phyloP scores from a whole-genome alignment of 1,284 basidiomycete genomes.

The Inonotus hispidus region DNA sequence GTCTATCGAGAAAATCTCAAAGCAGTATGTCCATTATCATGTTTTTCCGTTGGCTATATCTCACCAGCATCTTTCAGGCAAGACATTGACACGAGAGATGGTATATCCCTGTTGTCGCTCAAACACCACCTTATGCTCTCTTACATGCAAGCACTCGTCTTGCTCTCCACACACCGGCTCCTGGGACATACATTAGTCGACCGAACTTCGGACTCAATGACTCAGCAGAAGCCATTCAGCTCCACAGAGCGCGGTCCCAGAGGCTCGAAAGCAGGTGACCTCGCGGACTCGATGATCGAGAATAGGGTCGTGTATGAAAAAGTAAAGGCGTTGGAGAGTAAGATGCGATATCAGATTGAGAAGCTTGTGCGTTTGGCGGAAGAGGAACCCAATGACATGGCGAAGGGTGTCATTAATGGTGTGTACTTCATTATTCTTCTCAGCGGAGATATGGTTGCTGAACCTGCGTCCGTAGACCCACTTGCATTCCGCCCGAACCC shows the following conservation, averaged over 20 bases:
- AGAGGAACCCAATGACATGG: slow-evolving; percentile 48
- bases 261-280: slow-evolving; percentile 54
- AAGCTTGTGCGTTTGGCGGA: slow-evolving; percentile 77
- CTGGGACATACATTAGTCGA: slow-evolving; percentile 55
- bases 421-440: slow-evolving; percentile 21
- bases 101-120: slow-evolving; percentile 86
- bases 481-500: slow-evolving; percentile 91
- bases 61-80: slow-evolving; percentile 23
- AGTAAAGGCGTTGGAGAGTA: slow-evolving; percentile 72
- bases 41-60: not conserved
- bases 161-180: slow-evolving; percentile 67
- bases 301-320: slow-evolving; percentile 76
- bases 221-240: slow-evolving; percentile 42
- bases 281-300: slow-evolving; percentile 71
- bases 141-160: slow-evolving; percentile 83
- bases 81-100: slow-evolving; percentile 64
- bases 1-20: slow-evolving; percentile 45
- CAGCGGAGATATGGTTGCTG: not conserved
- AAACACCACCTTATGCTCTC: slow-evolving; percentile 85
- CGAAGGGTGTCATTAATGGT: slow-evolving; percentile 63
- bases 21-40: slow-evolving; percentile 40
- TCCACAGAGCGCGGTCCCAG: slow-evolving; percentile 44
- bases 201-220: slow-evolving; percentile 39
- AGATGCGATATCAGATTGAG: slow-evolving; percentile 94
- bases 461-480: slow-evolving; percentile 53